Conservation (phyloP, 495 filamentous ascomycete genomes). For the Neurospora sp. region DNA sequence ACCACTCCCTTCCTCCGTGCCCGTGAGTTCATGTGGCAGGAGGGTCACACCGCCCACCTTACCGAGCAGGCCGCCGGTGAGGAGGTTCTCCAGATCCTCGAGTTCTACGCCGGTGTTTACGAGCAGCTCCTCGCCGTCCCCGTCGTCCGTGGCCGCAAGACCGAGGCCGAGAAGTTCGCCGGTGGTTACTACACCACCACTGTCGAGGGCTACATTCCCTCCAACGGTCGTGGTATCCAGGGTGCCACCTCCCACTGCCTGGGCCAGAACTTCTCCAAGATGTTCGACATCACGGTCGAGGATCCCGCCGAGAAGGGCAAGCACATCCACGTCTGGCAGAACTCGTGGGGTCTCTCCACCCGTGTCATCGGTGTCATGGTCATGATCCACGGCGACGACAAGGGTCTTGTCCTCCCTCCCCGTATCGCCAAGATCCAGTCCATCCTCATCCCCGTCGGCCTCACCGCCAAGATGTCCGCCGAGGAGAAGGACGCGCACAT, state of each 20-base stretch:
- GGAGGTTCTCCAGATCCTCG: conserved; percentile 89
- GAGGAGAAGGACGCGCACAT: conserved; percentile 65
- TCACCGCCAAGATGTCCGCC: conserved; percentile 72
- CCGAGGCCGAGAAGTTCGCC: conserved; percentile 92
- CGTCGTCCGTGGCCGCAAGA: conserved; percentile 81
- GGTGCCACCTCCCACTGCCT: conserved; percentile 89
- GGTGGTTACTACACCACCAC: conserved; percentile 94
- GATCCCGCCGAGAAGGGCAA: conserved; percentile 51
- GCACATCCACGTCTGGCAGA: conserved; percentile 88
- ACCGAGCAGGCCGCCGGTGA: conserved; percentile 63
- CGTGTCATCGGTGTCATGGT: conserved; percentile 96
- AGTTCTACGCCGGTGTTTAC: conserved; percentile 83
- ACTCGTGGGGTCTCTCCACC: conserved; percentile 96
- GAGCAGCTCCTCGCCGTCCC: conserved; percentile 89
- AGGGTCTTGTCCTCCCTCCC: conserved; percentile 84
- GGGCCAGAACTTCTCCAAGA: conserved; percentile 95
- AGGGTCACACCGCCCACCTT: conserved; percentile 93
- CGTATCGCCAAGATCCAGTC: conserved; percentile 75
- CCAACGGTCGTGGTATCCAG: conserved; percentile 93
- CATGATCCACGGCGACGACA: conserved; percentile 93
- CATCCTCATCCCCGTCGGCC: conserved; percentile 85
- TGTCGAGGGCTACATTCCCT: conserved; percentile 87
- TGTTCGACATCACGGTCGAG: conserved; percentile 96
- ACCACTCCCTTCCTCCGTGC: conserved; percentile 90
- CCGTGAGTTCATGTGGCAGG: conserved; percentile 95